These are phyloP conservation scores for Lecanoromycetidae sp. DNA, from an alignment of 2,329 filamentous ascomycete genomes.

Conservation along the genomic window DNA sequence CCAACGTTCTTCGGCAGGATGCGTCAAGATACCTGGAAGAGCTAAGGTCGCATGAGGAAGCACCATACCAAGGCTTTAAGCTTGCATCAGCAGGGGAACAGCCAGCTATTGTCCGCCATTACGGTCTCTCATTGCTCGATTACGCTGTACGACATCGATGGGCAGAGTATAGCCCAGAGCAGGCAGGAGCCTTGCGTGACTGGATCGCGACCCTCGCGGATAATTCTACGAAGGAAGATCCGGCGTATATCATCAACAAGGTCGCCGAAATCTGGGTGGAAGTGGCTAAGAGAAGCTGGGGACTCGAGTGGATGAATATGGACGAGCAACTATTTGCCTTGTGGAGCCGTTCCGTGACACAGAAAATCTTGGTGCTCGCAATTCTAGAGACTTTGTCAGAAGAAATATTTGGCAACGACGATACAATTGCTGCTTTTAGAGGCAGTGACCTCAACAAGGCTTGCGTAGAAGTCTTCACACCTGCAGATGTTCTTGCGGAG, in stretches of 20 bases:
- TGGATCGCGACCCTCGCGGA: constrained; percentile 73
- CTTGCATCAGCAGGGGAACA: constrained; percentile 66
- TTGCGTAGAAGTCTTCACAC: constrained; percentile 88
- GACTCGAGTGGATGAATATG: constrained; percentile 89
- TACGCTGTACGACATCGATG: constrained; percentile 79
- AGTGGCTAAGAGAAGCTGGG: constrained; percentile 86
- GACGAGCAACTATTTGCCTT: constrained; percentile 68
- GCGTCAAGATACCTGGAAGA: constrained; percentile 78
- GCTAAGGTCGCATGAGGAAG: constrained; percentile 66
- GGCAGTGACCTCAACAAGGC: constrained; percentile 76
- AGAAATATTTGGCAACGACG: constrained; percentile 85
- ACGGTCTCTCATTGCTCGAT: constrained; percentile 82
- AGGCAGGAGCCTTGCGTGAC: constrained; percentile 55
- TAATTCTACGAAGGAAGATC: constrained; percentile 58
- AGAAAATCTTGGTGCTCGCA: constrained; percentile 78
- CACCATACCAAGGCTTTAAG: constrained; percentile 71
- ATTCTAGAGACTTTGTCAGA: constrained; percentile 87
- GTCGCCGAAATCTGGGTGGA: constrained; percentile 91
- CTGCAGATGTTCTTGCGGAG: constrained; percentile 59
- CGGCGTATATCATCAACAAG: constrained; percentile 80
- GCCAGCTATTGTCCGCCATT: constrained; percentile 76
- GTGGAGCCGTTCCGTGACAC: constrained; percentile 53
- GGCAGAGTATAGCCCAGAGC: constrained; percentile 56
- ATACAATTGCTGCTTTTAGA: constrained; percentile 69
- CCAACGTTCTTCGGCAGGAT: constrained; percentile 68